These are phyloP conservation scores for Abrus pulchellus DNA, from an alignment of 306 rosid genomes.

Conservation along the genomic window DNA sequence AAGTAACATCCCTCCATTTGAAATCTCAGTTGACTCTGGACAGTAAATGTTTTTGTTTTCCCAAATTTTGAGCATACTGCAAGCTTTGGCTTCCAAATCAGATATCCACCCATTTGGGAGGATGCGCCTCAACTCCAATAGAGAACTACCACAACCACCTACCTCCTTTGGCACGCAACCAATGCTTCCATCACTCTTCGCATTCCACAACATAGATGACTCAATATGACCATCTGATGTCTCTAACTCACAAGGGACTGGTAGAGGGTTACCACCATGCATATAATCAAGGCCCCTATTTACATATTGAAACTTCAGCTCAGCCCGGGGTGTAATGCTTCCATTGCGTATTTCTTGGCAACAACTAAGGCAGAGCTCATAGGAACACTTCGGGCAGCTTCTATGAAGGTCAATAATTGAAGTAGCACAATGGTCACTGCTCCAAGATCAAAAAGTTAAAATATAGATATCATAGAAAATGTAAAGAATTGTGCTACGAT, in stretches of 20 bases:
- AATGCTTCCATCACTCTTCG: constrained; percentile 61
- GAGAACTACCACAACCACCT: constrained; percentile 74
- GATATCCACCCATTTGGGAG: constrained; percentile 75
- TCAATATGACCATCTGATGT: constrained; percentile 48
- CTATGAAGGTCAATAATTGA: constrained; percentile 82
- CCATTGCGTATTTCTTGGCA: constrained; percentile 77
- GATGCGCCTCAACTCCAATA: constrained; percentile 68
- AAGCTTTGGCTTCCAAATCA: constrained; percentile 65
- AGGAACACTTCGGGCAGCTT: constrained; percentile 77
- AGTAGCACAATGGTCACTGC: constrained; percentile 85
- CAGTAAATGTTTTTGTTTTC: constrained; percentile 58
- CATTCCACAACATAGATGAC: constrained; percentile 57
- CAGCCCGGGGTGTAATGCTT: constrained; percentile 56
- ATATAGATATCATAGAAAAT: constrained; percentile 35
- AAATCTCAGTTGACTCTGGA: constrained; percentile 58
- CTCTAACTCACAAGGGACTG: constrained; percentile 47
- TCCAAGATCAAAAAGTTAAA: constrained; percentile 46
- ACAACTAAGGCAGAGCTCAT: constrained; percentile 78
- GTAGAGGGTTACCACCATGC: constrained; percentile 77
- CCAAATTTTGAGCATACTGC: constrained; percentile 38
- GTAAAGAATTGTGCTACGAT: constrained; percentile 23
- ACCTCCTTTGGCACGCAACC: constrained; percentile 68
- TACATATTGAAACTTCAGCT: constrained; percentile 67
- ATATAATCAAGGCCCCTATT: constrained; percentile 77
- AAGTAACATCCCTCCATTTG: constrained; percentile 49